Evolutionary conservation across 805 yeast genomes (phyloP).

Genomic region (Candida mattraensis): DNA sequence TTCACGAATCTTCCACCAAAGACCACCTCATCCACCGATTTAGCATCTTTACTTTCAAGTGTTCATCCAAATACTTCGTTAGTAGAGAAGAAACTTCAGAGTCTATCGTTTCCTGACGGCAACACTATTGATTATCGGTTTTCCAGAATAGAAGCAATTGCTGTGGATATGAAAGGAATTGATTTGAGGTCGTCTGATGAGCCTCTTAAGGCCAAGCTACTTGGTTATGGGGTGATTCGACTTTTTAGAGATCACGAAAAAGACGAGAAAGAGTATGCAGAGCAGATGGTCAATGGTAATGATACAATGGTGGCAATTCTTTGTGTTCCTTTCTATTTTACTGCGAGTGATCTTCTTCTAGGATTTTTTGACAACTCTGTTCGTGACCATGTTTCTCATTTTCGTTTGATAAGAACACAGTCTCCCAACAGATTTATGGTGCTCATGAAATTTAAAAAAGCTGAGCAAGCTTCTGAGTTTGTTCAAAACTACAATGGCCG

Average conservation of each 20-base stretch:
- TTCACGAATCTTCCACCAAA: constrained; percentile 16
- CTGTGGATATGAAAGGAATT: constrained; percentile 29
- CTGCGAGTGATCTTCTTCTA: constrained; percentile 71
- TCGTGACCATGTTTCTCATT: constrained; percentile 59
- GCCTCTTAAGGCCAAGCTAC: constrained; percentile 58
- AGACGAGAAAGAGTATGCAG: constrained; percentile 19
- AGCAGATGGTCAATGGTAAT: constrained; percentile 40
- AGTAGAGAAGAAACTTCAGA: constrained; percentile 14
- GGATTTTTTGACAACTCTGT: constrained; percentile 74
- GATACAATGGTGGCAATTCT: constrained; percentile 72
- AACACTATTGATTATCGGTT: constrained; percentile 34
- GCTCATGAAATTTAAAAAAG: constrained; percentile 66
- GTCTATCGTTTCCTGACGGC: constrained; percentile 3
- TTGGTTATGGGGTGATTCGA: constrained; percentile 75
- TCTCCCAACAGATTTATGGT: constrained; percentile 72
- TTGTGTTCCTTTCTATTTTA: constrained; percentile 86
- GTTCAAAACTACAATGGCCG: constrained; percentile 67
- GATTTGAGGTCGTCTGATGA: constrained; percentile 22
- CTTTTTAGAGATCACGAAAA: constrained; percentile 56
- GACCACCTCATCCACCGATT: constrained; percentile 7
- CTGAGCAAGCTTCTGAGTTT: constrained; percentile 59
- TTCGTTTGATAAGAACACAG: constrained; percentile 67
- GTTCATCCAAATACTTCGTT: constrained; percentile 5
- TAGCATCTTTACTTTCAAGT: constrained; percentile 6
- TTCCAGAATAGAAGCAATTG: constrained; percentile 33